Conservation (phyloP, 1,139 yeast genomes). For the Nakaseomyces nivariensis region DNA sequence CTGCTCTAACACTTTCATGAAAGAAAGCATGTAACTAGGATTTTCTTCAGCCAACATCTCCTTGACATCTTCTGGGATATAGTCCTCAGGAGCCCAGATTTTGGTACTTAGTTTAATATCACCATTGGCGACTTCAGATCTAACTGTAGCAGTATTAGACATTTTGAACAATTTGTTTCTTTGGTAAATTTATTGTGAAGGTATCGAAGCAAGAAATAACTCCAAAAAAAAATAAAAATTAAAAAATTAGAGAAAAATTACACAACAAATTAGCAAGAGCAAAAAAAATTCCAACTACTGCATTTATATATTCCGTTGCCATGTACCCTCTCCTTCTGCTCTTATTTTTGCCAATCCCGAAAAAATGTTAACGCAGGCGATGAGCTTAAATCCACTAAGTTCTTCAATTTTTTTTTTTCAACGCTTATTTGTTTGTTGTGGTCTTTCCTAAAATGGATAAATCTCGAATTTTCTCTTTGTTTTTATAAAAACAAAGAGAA, state of each 20-base stretch:
- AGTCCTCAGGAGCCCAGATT: conserved; percentile 26
- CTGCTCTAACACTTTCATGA: conserved; percentile 62
- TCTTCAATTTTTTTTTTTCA: background rate
- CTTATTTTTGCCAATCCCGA: background rate
- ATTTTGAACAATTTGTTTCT: background rate
- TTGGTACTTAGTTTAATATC: conserved; percentile 4
- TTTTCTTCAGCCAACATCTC: conserved; percentile 12
- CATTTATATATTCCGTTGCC: too few species aligned
- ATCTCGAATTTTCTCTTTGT: background rate
- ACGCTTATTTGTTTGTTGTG: background rate
- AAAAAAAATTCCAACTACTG: too few species aligned
- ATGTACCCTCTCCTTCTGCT: too few species aligned
- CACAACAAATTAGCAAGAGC: too few species aligned
- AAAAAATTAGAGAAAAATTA: background rate
- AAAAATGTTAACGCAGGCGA: background rate
- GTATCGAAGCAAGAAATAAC: background rate
- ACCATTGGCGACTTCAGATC: background rate
- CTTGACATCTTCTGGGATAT: conserved; percentile 20
- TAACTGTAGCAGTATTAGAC: background rate
- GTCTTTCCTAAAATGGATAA: background rate
- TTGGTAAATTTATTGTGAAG: too few species aligned
- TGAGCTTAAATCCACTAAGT: background rate
- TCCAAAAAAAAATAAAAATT: background rate
- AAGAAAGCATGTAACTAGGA: conserved; percentile 49
- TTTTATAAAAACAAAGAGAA: too few species aligned